Evolutionary conservation across 345 rosid genomes (phyloP).

Genomic region (Excoecaria agallocha): DNA sequence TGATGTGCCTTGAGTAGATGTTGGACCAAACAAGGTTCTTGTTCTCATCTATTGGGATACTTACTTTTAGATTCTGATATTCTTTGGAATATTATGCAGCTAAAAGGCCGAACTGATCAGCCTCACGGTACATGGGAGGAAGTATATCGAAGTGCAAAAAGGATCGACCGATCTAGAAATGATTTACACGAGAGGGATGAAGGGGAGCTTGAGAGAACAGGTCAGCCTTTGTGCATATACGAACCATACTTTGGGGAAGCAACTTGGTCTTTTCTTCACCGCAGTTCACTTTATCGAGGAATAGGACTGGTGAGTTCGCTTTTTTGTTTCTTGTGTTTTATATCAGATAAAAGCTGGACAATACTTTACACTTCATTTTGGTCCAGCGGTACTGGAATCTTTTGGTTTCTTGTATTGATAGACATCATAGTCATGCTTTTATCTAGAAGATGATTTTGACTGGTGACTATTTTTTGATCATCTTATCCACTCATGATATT

Average conservation of each 20-base stretch:
- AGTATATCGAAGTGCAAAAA: constrained; percentile 79
- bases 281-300: constrained; percentile 77
- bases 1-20: constrained; percentile 9
- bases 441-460: background rate
- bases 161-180: constrained; percentile 68
- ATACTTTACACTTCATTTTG: background rate
- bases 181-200: constrained; percentile 95
- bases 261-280: constrained; percentile 90
- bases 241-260: constrained; percentile 96
- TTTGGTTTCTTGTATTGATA: background rate
- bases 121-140: constrained; percentile 93
- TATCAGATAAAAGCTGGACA: constrained; percentile 3
- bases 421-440: background rate
- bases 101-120: constrained; percentile 73
- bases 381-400: background rate
- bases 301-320: constrained; percentile 70
- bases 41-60: constrained; percentile 9
- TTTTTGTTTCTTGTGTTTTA: background rate
- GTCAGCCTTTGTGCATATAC: constrained; percentile 85
- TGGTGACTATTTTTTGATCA: background rate
- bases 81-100: constrained; percentile 45
- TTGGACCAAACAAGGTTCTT: constrained; percentile 7
- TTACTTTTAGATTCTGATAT: constrained; percentile 14
- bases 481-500: background rate
- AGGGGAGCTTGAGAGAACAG: constrained; percentile 87